A percentile compares a stretch with the other conserved stretches of the same genome.
Conservation (phyloP, 768 basidiomycete species). For the Sarcomyxa edulis region DNA sequence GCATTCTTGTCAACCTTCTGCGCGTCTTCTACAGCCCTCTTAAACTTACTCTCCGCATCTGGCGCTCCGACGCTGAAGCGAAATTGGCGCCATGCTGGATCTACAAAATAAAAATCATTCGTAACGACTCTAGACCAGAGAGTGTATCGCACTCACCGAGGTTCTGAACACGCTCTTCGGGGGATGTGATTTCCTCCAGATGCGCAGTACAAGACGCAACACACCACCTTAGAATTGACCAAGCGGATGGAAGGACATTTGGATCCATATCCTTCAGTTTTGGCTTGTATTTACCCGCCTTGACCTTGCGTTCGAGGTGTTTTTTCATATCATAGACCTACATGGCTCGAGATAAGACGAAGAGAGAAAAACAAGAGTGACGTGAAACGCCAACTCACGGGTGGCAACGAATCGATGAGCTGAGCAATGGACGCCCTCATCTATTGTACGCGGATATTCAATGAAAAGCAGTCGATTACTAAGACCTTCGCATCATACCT, state of each 20-base stretch:
- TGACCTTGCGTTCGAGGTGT: constrained; percentile 47
- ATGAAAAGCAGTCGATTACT: neutral
- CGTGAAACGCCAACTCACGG: constrained; percentile 26
- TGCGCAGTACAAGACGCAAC: constrained; percentile 71
- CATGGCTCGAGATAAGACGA: neutral
- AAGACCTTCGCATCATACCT: constrained; percentile 26
- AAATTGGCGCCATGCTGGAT: constrained; percentile 53
- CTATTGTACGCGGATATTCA: constrained; percentile 16
- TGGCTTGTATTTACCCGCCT: constrained; percentile 46
- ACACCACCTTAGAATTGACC: constrained; percentile 65
- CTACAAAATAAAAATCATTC: constrained; percentile 20
- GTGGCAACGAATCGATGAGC: constrained; percentile 42
- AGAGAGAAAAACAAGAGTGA: neutral
- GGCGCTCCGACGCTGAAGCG: constrained; percentile 68
- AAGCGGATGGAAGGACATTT: constrained; percentile 50
- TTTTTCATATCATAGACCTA: constrained; percentile 56
- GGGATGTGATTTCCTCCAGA: constrained; percentile 54
- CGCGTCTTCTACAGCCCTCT: constrained; percentile 36
- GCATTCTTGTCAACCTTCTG: constrained; percentile 33
- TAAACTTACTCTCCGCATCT: constrained; percentile 65
- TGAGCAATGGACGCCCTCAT: constrained; percentile 41
- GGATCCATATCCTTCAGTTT: constrained; percentile 47
- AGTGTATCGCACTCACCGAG: constrained; percentile 31
- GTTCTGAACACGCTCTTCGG: constrained; percentile 49
- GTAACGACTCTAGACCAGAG: neutral